phyloP scores from a whole-genome alignment of 257 asterid species.

The Eucommia ulmoides region DNA sequence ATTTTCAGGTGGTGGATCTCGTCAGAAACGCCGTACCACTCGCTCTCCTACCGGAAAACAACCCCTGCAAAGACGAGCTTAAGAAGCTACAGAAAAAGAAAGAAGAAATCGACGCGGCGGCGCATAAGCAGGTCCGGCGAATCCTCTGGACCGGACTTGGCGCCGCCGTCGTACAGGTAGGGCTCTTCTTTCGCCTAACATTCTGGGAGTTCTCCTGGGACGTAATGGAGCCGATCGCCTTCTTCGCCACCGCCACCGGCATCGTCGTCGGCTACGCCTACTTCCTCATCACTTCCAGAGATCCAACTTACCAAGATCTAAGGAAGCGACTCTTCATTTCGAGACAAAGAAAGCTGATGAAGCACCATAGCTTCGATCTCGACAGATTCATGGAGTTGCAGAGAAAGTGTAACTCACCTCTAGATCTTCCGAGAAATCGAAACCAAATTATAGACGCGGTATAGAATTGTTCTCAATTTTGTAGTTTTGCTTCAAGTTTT shows the following conservation, averaged over 20 bases:
- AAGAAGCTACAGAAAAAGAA: constrained; percentile 45
- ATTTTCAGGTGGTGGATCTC: constrained; percentile 65
- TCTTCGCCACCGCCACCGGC: constrained; percentile 66
- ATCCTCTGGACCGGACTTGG: constrained; percentile 73
- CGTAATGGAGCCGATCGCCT: constrained; percentile 90
- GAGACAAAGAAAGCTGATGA: constrained; percentile 76
- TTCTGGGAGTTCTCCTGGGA: constrained; percentile 99
- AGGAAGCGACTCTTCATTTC: constrained; percentile 77
- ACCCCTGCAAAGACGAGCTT: constrained; percentile 51
- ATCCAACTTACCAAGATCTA: constrained; percentile 72
- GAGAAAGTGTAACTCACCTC: constrained; percentile 40
- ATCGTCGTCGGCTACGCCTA: constrained; percentile 75
- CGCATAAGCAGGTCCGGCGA: constrained; percentile 81
- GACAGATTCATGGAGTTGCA: constrained; percentile 67
- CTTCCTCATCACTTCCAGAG: constrained; percentile 77
- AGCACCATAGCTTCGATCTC: constrained; percentile 48
- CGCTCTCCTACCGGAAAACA: constrained; percentile 54
- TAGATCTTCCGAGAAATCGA: constrained; percentile 32
- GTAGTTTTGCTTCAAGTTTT: constrained; percentile 11
- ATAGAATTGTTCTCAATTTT: constrained; percentile 8
- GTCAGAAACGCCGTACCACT: constrained; percentile 77
- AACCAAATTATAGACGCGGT: constrained; percentile 40
- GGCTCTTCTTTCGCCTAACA: constrained; percentile 85
- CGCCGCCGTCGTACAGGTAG: constrained; percentile 42
- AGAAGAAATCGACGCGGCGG: constrained; percentile 54